Conservation (phyloP, 768 basidiomycete species). For the Trametes elegans region DNA sequence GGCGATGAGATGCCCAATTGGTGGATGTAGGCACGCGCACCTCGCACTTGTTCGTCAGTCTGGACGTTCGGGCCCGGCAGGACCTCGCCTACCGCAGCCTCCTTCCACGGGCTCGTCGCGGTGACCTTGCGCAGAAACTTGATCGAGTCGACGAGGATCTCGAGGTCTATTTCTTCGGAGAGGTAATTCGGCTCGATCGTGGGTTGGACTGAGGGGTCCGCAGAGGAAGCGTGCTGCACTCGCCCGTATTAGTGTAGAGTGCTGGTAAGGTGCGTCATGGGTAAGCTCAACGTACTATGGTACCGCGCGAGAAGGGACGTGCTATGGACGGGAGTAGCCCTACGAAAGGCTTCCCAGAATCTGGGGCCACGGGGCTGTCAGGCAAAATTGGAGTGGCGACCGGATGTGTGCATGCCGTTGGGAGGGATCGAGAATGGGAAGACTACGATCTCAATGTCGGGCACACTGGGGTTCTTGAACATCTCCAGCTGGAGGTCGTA, state of each 20-base stretch:
- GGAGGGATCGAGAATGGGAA: conserved; percentile 16
- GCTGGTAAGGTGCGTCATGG: too few species aligned
- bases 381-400: not conserved
- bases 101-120: conserved; percentile 17
- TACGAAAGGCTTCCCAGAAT: not conserved
- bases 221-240: conserved; percentile 22
- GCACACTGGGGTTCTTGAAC: conserved; percentile 16
- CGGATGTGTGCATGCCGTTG: not conserved
- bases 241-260: not conserved
- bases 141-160: conserved; percentile 26
- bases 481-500: conserved; percentile 24
- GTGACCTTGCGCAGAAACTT: conserved; percentile 28
- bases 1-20: too few species aligned
- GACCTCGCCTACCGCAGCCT: not conserved
- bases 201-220: conserved; percentile 25
- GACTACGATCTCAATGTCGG: conserved; percentile 26
- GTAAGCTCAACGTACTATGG: conserved; percentile 24
- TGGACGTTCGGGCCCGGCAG: conserved; percentile 14
- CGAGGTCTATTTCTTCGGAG: conserved; percentile 29
- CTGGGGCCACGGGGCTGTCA: too few species aligned
- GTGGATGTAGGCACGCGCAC: too few species aligned
- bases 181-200: conserved; percentile 32
- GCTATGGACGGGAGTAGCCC: conserved; percentile 22
- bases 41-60: conserved; percentile 2
- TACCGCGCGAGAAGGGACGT: conserved; percentile 32